Evolutionary conservation across 202 grass and related monocot genomes (phyloP), one percentile per base, ranked within the genome.

Genomic region (Musa balbisiana): DNA sequence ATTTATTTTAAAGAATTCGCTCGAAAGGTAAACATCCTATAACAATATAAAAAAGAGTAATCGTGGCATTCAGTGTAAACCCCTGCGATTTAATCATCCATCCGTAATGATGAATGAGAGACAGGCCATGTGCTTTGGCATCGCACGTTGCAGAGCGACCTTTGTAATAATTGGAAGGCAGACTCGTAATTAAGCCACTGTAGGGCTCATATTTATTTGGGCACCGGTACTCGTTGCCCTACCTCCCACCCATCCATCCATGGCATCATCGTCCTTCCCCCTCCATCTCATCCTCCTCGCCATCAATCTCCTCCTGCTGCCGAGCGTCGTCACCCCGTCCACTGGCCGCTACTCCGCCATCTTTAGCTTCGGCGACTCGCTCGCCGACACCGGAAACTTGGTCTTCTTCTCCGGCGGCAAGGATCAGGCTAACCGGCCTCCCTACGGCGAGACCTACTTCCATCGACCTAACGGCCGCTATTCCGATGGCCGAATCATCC

Each of bases 371-470:
- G 73, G 81, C 51, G 78, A 80, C 69, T 87, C 70, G 53, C 27
- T 84, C 54, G 63, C 60, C 52, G 77, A 84, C 60, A 87, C 71
- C 19, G 78, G 81, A 75, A 87, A 84, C 64, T 80, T 49, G 51
- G n/a, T 69, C 49, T 63, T 33, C 71, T 86, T 65, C 71, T 53
- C 71, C 3, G 55, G 33, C 5, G 33, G 33, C 33, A 43, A 43
- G 33, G 33, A 43, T 43, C 33, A 10, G 0, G 13, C 53, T 53
- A 58, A 78, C 52, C 2, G 74, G 65, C 76, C n/a, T 26, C 80
- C 72, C 55, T 87, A 83, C 84, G 80, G 84, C 1, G 64, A 87
- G 76, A 87, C 80, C 0, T 87, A 82, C 80, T 86, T 83, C 72
- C 55, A 51, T 51, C 64, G 71, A 54, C 84, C 84, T 19, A 86